Evolutionary conservation across 192 early-diverging fungal genomes (phyloP).

Genomic region (Backusella tuberculispora): DNA sequence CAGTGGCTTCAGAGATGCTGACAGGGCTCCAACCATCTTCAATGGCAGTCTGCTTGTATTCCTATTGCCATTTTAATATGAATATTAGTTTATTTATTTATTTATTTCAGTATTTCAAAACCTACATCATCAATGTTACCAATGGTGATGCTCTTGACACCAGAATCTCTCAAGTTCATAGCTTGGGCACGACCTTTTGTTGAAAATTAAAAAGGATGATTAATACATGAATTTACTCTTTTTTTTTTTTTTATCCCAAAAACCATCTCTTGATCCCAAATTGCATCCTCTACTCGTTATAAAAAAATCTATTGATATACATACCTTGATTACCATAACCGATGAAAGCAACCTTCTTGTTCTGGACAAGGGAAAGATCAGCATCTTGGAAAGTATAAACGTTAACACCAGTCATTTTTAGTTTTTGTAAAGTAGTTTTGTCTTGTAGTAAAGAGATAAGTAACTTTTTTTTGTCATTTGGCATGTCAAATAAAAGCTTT

Average conservation of each 20-base stretch:
- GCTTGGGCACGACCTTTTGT: constrained; percentile 22
- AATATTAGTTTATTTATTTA: no score
- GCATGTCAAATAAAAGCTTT: not conserved
- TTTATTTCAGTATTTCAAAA: no score
- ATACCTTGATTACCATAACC: constrained; percentile 34
- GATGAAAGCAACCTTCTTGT: constrained; percentile 32
- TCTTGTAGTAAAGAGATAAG: not conserved
- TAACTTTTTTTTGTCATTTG: not conserved
- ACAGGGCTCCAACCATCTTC: constrained; percentile 13
- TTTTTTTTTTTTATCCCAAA: not conserved
- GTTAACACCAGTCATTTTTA: constrained; percentile 13
- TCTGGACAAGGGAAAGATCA: constrained; percentile 29
- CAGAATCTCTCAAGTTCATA: constrained; percentile 27
- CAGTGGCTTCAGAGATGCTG: constrained; percentile 19
- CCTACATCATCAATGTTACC: constrained; percentile 23
- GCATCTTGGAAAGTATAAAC: constrained; percentile 21
- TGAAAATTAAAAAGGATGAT: no score
- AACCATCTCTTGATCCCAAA: not conserved
- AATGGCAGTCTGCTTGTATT: constrained; percentile 28
- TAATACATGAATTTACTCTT: not conserved
- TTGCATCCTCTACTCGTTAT: not conserved
- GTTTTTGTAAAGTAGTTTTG: not conserved
- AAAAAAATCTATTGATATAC: no score
- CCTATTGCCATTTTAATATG: no score
- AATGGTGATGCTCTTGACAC: constrained; percentile 22